A percentile compares a stretch with the other conserved stretches of the same genome.
phyloP scores from a whole-genome alignment of 2,329 filamentous ascomycete genomes.

The Xylaria multiplex region DNA sequence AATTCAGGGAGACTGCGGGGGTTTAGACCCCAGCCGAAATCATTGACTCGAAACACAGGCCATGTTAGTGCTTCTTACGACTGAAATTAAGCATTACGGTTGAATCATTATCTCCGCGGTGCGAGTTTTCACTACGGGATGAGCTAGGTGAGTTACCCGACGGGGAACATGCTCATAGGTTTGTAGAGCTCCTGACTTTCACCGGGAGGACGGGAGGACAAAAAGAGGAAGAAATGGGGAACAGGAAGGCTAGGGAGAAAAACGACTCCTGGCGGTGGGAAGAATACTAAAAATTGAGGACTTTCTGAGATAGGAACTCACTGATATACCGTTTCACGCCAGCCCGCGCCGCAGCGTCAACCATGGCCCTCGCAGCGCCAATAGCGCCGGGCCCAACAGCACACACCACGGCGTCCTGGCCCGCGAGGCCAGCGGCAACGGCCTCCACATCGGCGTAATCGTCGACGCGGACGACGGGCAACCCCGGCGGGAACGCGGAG shows the following conservation, averaged over 20 bases:
- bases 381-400: slow-evolving; percentile 42
- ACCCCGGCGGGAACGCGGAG: slow-evolving; percentile 38
- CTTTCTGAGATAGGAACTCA: slow-evolving; percentile 6
- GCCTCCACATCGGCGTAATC: slow-evolving; percentile 39
- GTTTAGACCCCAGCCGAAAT: slow-evolving; percentile 47
- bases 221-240: not conserved
- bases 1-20: slow-evolving; percentile 44
- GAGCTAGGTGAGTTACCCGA: not conserved
- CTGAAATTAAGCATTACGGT: not conserved
- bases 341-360: slow-evolving; percentile 47
- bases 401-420: slow-evolving; percentile 47
- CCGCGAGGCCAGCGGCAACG: slow-evolving; percentile 40
- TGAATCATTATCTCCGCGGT: not conserved
- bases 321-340: slow-evolving; percentile 48
- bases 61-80: not conserved
- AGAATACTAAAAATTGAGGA: not conserved
- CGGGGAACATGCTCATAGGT: not conserved
- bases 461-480: slow-evolving; percentile 38
- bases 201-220: not conserved
- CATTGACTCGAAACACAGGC: slow-evolving; percentile 35
- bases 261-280: not conserved
- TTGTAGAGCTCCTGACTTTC: not conserved
- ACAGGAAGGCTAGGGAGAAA: not conserved
- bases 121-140: not conserved
- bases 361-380: slow-evolving; percentile 38